Percentiles rank a stretch among this genome's conserved stretches.
phyloP scores from a whole-genome alignment of 2,329 filamentous ascomycete species.

The Ilyonectria sp. region DNA sequence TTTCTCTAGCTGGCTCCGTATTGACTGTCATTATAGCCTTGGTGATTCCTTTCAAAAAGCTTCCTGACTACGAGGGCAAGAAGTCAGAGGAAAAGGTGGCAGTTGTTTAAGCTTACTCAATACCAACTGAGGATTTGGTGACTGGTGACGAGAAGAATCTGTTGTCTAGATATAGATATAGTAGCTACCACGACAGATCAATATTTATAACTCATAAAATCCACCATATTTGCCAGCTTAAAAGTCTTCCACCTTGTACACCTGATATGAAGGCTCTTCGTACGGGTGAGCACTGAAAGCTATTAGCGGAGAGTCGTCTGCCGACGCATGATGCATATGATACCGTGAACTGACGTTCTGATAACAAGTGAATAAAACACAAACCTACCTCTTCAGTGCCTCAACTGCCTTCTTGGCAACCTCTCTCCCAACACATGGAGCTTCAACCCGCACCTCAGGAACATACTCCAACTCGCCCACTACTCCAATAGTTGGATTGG shows the following conservation, averaged over 20 bases:
- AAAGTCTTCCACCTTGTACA: conserved; percentile 35
- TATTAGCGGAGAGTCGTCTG: conserved; percentile 4
- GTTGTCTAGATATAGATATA: too few species aligned
- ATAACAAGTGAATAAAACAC: not conserved
- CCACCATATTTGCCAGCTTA: not conserved
- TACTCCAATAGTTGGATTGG: conserved; percentile 74
- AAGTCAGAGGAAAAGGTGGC: too few species aligned
- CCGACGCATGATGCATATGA: not conserved
- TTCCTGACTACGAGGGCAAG: too few species aligned
- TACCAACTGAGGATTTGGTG: too few species aligned
- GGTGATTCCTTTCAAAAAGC: too few species aligned
- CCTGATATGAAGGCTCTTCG: conserved; percentile 36
- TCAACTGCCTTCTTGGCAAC: conserved; percentile 69
- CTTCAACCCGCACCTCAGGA: conserved; percentile 74
- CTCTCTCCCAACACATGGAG: conserved; percentile 72
- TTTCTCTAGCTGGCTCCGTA: too few species aligned
- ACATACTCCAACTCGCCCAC: conserved; percentile 70
- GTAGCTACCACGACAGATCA: too few species aligned
- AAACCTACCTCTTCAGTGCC: conserved; percentile 74
- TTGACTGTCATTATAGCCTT: too few species aligned
- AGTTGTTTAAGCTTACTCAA: too few species aligned
- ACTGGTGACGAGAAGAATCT: too few species aligned
- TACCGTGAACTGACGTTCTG: not conserved
- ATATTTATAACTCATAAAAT: too few species aligned
- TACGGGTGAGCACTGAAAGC: conserved; percentile 45